Evolutionary conservation across 768 basidiomycete genomes (phyloP), one percentile per base, ranked within the genome.

Genomic region (Mycena galericulata): DNA sequence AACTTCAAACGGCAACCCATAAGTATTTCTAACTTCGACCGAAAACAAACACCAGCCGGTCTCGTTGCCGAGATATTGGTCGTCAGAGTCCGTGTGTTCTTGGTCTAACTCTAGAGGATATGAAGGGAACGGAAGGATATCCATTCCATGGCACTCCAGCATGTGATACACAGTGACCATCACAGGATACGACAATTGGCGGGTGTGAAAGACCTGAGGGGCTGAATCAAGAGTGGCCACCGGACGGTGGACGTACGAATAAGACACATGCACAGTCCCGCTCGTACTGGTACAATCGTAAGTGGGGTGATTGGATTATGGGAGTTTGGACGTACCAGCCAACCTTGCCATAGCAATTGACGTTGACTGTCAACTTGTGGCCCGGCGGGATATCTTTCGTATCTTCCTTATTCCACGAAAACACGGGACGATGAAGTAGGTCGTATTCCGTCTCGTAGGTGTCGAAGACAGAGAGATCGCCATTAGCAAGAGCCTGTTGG

Each of bases 131-230:
- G 93, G 90, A 38, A 95, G 79, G 68, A 98, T 83, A 71, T 94
- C 91, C 89, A 98, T 92, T 41, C 86, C 85, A 69, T 91, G 87
- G 73, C 94, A 94, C 77, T 97, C 94, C 30, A 99, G 88, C 85
- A 97, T 97, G 72, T 94, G 94, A 76, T 98, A 98, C 15, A 99
- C 98, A 4, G 97, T 97, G 65, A 98, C 93, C 74, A 93, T 86
- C 69, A 99, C 86, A 6, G 97, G 96, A 75, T 95, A 95, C 32
- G 91, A 88, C 58, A 98, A 79, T 74, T 95, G 95, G 27, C 98
- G 92, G 29, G 94, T 90, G 75, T 96, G 88, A 78, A 99, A 97
- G 45, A 89, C 79, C 54, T 88, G 84, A 1, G 82, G 74, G 1
- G 80, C 76, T 24, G 79, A 70, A 24, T 76, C 73, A 30, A 77